Evolutionary conservation across 2,329 filamentous ascomycete genomes (phyloP), one percentile per base, ranked within the genome.

Genomic region (Parastagonospora avenae): DNA sequence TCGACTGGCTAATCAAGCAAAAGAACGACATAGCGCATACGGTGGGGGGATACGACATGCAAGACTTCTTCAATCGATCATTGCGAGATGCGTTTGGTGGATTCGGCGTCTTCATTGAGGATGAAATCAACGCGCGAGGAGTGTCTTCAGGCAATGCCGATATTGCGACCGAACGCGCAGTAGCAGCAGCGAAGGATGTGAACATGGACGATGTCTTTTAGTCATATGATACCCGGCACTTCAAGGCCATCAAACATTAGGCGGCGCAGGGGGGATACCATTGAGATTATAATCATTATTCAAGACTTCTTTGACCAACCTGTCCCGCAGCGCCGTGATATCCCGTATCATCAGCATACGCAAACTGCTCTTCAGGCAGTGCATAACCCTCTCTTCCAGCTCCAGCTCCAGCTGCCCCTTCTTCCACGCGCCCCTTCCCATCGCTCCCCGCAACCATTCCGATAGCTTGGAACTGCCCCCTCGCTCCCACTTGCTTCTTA

Each of bases 1-100:
- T 90, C 68, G 83, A 88, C 40, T 91, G 87, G 80, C 78, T 95
- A 46, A 86, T 89, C 38, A 79, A 79, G 19, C 82, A 86, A 29
- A 83, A 86, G 49, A 83, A 83, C 35, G 87, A 92, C 67, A 76
- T 82, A 2, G 80, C 82, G 38, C 85, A 89, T 67, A 77, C 83
- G 44, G 90, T 90, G 12, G 92, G 92, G 29, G 95, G 94, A 0
- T 97, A 95, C 74, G 87, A 88, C 64, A 79, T 93, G 37, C 79
- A 83, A 30, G 92, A 96, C 69, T 97, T 94, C 68, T 90, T 91
- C 64, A 81, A 86, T 7, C 82, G 92, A 19, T 87, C 90, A 19
- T 77, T 99, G 69, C 89, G 91, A 54, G 92, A 97, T 69, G 92
- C 93, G 0, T 97, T 97, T 75, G 86, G 90, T 0, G 94, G 95